Base-by-base conservation (phyloP, 208 protist genomes). In the Wallacemonas sp. region DNA sequence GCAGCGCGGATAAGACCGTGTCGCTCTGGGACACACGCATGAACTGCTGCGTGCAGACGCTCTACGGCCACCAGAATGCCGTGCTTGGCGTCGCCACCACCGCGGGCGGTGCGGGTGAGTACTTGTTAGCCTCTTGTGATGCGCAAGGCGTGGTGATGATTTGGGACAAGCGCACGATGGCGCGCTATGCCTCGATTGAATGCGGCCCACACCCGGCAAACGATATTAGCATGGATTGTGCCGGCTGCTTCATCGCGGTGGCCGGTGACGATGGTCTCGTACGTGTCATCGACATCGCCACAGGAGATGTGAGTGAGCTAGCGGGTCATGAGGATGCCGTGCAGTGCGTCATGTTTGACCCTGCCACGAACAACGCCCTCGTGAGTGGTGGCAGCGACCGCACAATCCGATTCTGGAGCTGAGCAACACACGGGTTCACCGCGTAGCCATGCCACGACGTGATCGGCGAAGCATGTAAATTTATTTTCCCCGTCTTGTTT, bases 1-100 rank as follows among this genome's bases (percentile, higher is more conserved):
- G 83, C 54, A 97, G 93, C 62, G 96, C 90, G 2, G 98, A 99
- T 80, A 99, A 99, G 79, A 97, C 95, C 9, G 94, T 99, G 8
- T 98, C 95, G 24, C 68, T 99, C 6, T 99, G 98, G 97, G 98
- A 99, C 73, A 69, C 77, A 3, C 89, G 97, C 27, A 87, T 97
- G 30, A 97, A 95, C 61, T 88, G 94, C 42, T 97, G 90, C 56
- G 90, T 79, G 26, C 90, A 98, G 72, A 97, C 96, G 8, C 96
- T 99, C 71, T 98, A 97, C 74, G 98, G 98, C 9, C 97, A 99
- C 71, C 71, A 73, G 21, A 98, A 88, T 68, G 70, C 95, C 1
- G 86, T 96, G 34, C 91, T 94, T 56, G 82, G 91, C n/a, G 95
- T 98, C 4, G 53, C 78, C 4, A 53, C 72, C 17, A 31, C 71